Conservation (phyloP, 129 eudicot species). For the Chrysanthemum seticuspe region DNA sequence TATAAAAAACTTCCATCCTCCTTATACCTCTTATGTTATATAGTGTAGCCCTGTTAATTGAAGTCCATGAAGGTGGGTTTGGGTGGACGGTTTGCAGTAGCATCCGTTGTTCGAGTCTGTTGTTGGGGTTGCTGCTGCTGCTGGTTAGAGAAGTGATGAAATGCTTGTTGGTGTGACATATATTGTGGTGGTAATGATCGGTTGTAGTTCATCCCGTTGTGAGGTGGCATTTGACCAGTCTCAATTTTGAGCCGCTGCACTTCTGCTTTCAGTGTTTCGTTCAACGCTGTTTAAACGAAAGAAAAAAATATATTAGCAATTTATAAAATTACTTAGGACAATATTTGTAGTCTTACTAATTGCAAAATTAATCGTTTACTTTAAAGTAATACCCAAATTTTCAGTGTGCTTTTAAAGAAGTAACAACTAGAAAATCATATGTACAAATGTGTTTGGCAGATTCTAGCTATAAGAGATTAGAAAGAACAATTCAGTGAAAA, state of each 20-base stretch:
- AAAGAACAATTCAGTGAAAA: no score
- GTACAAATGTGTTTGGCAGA: no score
- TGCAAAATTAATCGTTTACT: no score
- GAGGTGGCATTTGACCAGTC: constrained; percentile 64
- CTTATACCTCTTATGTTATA: background rate
- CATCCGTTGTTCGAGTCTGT: constrained; percentile 48
- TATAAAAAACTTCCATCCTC: constrained; percentile 9
- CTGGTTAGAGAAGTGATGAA: constrained; percentile 37
- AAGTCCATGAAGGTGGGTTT: constrained; percentile 64
- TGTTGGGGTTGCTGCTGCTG: constrained; percentile 51
- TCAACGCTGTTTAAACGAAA: constrained; percentile 51
- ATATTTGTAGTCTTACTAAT: no score
- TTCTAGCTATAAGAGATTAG: no score
- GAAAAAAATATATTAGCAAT: background rate
- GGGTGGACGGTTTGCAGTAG: constrained; percentile 38
- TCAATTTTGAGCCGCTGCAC: constrained; percentile 82
- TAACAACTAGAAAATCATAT: no score
- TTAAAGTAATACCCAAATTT: no score
- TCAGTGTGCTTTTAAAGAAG: no score
- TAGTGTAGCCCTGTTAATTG: constrained; percentile 29
- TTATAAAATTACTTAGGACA: background rate
- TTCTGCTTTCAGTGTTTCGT: constrained; percentile 81
- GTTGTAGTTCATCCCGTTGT: constrained; percentile 50
- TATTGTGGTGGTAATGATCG: constrained; percentile 50
- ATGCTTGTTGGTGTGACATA: constrained; percentile 35